Percentiles rank a stretch among this genome's conserved stretches.
Evolutionary conservation across 345 rosid genomes (phyloP).

Genomic region (Bruguiera sexangula): DNA sequence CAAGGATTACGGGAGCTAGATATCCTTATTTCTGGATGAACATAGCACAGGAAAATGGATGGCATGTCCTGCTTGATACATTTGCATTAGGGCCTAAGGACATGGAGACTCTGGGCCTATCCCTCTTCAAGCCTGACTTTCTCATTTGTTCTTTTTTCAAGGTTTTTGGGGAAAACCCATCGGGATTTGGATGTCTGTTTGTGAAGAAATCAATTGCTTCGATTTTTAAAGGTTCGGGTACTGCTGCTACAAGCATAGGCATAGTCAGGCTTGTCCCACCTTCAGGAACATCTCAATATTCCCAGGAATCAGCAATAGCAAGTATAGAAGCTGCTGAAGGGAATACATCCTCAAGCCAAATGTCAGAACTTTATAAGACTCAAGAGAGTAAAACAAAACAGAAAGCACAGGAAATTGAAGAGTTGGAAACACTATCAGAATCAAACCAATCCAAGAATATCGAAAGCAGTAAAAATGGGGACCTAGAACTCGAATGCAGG

Average conservation of each 20-base stretch:
- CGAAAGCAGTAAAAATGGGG: not conserved
- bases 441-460: slow-evolving; percentile 1
- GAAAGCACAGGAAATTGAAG: slow-evolving; percentile 32
- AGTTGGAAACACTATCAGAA: slow-evolving; percentile 22
- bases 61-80: slow-evolving; percentile 86
- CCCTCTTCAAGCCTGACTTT: slow-evolving; percentile 75
- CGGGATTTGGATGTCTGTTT: slow-evolving; percentile 75
- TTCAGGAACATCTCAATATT: slow-evolving; percentile 6
- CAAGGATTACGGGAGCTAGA: slow-evolving; percentile 62
- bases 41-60: slow-evolving; percentile 62
- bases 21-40: slow-evolving; percentile 86
- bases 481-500: slow-evolving; percentile 38
- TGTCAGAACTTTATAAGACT: slow-evolving; percentile 19
- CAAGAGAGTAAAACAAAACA: slow-evolving; percentile 9
- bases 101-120: slow-evolving; percentile 88
- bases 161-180: slow-evolving; percentile 66
- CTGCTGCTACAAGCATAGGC: slow-evolving; percentile 25
- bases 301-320: slow-evolving; percentile 5
- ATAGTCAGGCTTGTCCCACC: slow-evolving; percentile 38
- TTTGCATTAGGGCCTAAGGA: slow-evolving; percentile 68
- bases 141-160: slow-evolving; percentile 70
- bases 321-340: slow-evolving; percentile 5
- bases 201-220: slow-evolving; percentile 54
- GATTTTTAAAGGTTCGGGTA: slow-evolving; percentile 33
- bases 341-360: not conserved